A percentile compares a stretch with the other conserved stretches of the same genome.
These are phyloP conservation scores for Xylaria sp. DNA, from an alignment of 2,329 filamentous ascomycete genomes.

Conservation along the genomic window DNA sequence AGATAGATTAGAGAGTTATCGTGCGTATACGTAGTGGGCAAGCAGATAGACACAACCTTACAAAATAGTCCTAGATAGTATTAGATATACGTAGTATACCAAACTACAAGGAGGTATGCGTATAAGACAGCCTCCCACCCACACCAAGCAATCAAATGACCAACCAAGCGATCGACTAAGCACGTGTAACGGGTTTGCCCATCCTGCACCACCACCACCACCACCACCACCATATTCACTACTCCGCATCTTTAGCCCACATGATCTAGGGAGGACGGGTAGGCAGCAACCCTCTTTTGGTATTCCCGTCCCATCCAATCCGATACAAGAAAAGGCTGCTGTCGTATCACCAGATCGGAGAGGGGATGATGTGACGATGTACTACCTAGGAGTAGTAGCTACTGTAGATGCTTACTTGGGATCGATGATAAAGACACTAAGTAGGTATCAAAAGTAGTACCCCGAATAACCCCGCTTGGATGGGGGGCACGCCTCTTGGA, in stretches of 20 bases:
- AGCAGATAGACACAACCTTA: background rate
- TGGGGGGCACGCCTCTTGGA: conserved; percentile 1
- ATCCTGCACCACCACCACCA: conserved; percentile 19
- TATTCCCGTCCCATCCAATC: conserved; percentile 15
- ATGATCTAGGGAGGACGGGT: conserved; percentile 9
- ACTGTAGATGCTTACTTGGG: background rate
- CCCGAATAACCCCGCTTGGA: conserved; percentile 28
- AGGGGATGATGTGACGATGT: background rate
- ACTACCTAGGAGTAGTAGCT: background rate
- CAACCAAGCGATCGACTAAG: conserved; percentile 16
- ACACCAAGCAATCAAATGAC: conserved; percentile 29
- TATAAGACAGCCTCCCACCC: conserved; percentile 11
- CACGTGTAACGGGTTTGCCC: conserved; percentile 9
- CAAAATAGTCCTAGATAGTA: no score
- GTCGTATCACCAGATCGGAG: conserved; percentile 28
- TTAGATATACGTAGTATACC: no score
- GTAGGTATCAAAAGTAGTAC: background rate
- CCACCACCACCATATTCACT: conserved; percentile 1
- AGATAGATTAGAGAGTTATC: background rate
- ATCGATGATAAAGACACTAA: background rate
- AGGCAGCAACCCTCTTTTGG: background rate
- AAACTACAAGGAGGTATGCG: no score
- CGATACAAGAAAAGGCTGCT: conserved; percentile 4
- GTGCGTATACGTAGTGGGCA: background rate
- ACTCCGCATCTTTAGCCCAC: conserved; percentile 11